Base-by-base conservation (phyloP, 148 eudicot species). In the Chenopodium berlandieri region DNA sequence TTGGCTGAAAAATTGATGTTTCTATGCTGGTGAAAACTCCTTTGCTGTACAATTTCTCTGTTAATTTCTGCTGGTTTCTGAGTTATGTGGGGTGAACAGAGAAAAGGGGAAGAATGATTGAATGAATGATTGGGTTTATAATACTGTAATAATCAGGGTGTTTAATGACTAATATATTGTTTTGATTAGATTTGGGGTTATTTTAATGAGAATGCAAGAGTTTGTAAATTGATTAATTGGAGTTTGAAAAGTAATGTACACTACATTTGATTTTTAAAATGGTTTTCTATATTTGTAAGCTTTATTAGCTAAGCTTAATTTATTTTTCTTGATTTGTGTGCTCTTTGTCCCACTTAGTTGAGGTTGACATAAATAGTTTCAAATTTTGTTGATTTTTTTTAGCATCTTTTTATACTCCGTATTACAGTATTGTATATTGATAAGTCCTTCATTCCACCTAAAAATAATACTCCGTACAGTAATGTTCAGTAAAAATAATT, bases 21-120 rank as follows among this genome's bases (percentile, higher is more conserved):
- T 56, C 3, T 11, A 14, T 76, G 70, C 70, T 8, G 70, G 12
- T 17, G 30, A 5, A 60, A 60, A 60, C 64, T 19, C 64, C 22
- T 17, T 66, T 66, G 1, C 70, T 25, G 70, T 66, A 66, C 70
- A 27, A 66, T 66, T 66, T 23, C 14, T 46, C 60, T 46, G 73
- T 27, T 78, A 50, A 32, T 14, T 14, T 67, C 47, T 67, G 73
- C 32, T 56, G 40, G 27, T 60, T 60, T 80, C 17, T 60, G 68
- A 65, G 75, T 32, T 52, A 32, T 80, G 73, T 16, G 11, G 27
- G 25, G 71, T 32, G 27, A 46, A n/a, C 7, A 19, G 71, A 23
- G 77, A 8, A 46, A 69, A 32, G 75, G 46, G 72, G 64, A 23
- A 60, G 44, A 71, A 81, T 81, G 79, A 81, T 65, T 75, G 75